Evolutionary conservation across 257 asterid species (phyloP).

Genomic region (Primulina tabacum): DNA sequence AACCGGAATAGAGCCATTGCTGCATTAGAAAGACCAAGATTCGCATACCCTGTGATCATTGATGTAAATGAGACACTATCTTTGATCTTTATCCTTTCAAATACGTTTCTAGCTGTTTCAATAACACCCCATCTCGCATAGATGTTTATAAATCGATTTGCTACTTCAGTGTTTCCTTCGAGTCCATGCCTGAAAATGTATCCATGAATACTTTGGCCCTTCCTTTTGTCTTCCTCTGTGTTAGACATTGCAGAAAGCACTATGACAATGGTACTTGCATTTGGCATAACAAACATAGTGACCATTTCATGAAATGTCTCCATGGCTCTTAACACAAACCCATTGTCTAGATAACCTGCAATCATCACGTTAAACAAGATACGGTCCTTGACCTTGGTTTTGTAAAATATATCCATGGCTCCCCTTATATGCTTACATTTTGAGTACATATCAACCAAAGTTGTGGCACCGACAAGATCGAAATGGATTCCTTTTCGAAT

Average conservation of each 20-base stretch:
- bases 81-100: constrained; percentile 32
- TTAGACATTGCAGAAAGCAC: constrained; percentile 41
- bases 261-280: constrained; percentile 40
- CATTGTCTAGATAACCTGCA: constrained; percentile 42
- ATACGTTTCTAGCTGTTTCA: constrained; percentile 28
- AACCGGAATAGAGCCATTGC: constrained; percentile 37
- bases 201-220: constrained; percentile 45
- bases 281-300: constrained; percentile 27
- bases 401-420: constrained; percentile 36
- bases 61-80: constrained; percentile 60
- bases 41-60: constrained; percentile 40
- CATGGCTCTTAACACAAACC: constrained; percentile 32
- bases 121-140: constrained; percentile 42
- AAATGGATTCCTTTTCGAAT: constrained; percentile 35
- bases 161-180: constrained; percentile 33
- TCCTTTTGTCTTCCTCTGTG: constrained; percentile 19
- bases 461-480: constrained; percentile 50
- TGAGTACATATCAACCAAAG: constrained; percentile 52
- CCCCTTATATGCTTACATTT: constrained; percentile 40
- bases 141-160: constrained; percentile 42
- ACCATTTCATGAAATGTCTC: constrained; percentile 41
- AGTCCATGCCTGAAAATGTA: constrained; percentile 40
- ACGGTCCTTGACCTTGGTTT: constrained; percentile 35
- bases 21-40: constrained; percentile 33
- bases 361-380: constrained; percentile 51